Conservation (phyloP, 495 filamentous ascomycete species). For the Penicillium atrosanguineum region DNA sequence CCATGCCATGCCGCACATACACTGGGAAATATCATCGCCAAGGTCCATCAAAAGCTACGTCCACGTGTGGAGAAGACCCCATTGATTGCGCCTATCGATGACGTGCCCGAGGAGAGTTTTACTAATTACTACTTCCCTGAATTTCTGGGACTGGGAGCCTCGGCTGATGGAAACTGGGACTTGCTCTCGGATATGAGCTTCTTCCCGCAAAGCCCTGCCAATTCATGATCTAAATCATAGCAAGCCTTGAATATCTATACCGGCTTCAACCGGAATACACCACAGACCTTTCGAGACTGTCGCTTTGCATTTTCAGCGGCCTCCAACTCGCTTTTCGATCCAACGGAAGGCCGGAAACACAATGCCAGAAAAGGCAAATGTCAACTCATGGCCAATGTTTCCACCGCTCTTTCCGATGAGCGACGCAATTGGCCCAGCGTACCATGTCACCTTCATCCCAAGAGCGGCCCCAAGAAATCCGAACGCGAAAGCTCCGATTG, state of each 20-base stretch:
- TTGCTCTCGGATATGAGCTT: slow-evolving; percentile 22
- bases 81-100: slow-evolving; percentile 7
- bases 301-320: neutral
- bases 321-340: slow-evolving; percentile 20
- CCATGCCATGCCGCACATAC: slow-evolving; percentile 47
- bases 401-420: slow-evolving; percentile 57
- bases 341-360: slow-evolving; percentile 22
- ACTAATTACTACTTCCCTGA: slow-evolving; percentile 31
- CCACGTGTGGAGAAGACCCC: slow-evolving; percentile 13
- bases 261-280: no score
- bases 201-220: slow-evolving; percentile 17
- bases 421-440: slow-evolving; percentile 60
- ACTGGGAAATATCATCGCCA: slow-evolving; percentile 37
- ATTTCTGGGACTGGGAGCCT: slow-evolving; percentile 26
- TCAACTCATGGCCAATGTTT: slow-evolving; percentile 69
- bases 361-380: slow-evolving; percentile 25
- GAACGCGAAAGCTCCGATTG: slow-evolving; percentile 57
- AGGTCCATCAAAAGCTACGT: slow-evolving; percentile 23
- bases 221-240: neutral
- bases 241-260: neutral
- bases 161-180: slow-evolving; percentile 29
- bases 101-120: slow-evolving; percentile 15
- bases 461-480: slow-evolving; percentile 65
- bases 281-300: no score
- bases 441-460: slow-evolving; percentile 73